Conservation (phyloP, 2,329 filamentous ascomycete genomes). For the Arthroderma uncinatum region DNA sequence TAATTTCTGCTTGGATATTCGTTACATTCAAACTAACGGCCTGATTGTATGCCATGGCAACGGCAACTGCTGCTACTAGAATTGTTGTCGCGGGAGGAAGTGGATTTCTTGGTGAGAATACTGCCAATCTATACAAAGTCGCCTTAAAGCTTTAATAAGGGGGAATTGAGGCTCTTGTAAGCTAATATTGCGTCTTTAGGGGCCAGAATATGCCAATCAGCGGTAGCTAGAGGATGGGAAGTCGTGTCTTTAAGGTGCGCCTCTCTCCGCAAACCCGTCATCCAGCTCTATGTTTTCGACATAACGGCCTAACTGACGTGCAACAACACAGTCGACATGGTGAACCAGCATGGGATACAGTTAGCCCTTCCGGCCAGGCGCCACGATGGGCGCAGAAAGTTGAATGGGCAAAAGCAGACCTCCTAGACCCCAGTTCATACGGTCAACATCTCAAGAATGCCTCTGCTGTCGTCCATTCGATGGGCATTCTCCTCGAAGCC, state of each 20-base stretch:
- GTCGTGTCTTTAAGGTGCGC: slow-evolving; percentile 80
- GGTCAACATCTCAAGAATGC: slow-evolving; percentile 62
- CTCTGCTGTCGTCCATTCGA: slow-evolving; percentile 80
- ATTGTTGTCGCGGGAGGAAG: slow-evolving; percentile 88
- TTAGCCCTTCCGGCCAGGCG: slow-evolving; percentile 57
- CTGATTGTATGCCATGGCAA: slow-evolving; percentile 8
- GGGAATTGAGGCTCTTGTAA: too few relatives aligned
- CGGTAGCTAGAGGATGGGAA: slow-evolving; percentile 74
- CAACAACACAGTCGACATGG: slow-evolving; percentile 62
- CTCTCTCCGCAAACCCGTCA: not conserved
- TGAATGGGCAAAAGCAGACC: slow-evolving; percentile 77
- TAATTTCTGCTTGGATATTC: not conserved
- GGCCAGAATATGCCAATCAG: slow-evolving; percentile 79
- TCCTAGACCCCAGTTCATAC: slow-evolving; percentile 74
- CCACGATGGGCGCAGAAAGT: slow-evolving; percentile 76
- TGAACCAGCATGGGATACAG: slow-evolving; percentile 69
- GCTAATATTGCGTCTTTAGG: slow-evolving; percentile 31
- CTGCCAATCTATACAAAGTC: not conserved
- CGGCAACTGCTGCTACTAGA: slow-evolving; percentile 53
- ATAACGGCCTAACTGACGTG: not conserved
- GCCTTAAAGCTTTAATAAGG: not conserved
- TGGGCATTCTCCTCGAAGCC: slow-evolving; percentile 92
- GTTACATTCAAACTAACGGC: not conserved
- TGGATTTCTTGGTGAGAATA: slow-evolving; percentile 62
- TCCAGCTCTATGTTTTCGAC: not conserved